Percentiles rank a stretch among this genome's conserved stretches.
phyloP scores from a whole-genome alignment of 202 grass and related monocot genomes.

The Saccharum hybrid region DNA sequence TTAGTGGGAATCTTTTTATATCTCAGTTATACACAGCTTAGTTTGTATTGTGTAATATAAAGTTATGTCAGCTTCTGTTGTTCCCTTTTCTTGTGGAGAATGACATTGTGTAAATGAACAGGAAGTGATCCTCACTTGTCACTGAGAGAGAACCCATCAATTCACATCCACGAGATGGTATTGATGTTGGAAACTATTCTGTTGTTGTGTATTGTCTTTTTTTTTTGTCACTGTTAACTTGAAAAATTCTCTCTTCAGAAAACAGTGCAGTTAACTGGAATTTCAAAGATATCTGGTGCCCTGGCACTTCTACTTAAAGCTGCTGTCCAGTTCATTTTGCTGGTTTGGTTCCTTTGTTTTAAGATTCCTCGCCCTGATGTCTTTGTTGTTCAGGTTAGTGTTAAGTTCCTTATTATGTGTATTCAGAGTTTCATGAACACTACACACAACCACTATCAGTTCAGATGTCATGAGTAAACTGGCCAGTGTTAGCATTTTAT shows the following conservation, averaged over 20 bases:
- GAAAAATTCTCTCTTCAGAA: slow-evolving; percentile 47
- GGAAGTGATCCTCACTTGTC: slow-evolving; percentile 88
- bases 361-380: slow-evolving; percentile 89
- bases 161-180: slow-evolving; percentile 93
- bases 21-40: neutral
- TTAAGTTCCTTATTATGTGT: neutral
- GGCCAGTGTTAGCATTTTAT: neutral
- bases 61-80: neutral
- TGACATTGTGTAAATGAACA: slow-evolving; percentile 54
- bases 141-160: slow-evolving; percentile 68
- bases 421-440: slow-evolving; percentile 17
- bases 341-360: slow-evolving; percentile 86
- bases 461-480: slow-evolving; percentile 11
- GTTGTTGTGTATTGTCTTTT: neutral
- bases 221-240: slow-evolving; percentile 18
- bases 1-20: neutral
- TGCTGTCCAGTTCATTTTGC: slow-evolving; percentile 67
- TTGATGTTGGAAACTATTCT: neutral
- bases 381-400: slow-evolving; percentile 79
- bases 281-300: slow-evolving; percentile 86
- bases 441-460: neutral
- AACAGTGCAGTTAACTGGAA: slow-evolving; percentile 69
- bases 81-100: neutral
- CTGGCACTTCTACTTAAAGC: slow-evolving; percentile 90
- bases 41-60: neutral